phyloP scores from a whole-genome alignment of 257 asterid species.

The Hygrophila difformis region DNA sequence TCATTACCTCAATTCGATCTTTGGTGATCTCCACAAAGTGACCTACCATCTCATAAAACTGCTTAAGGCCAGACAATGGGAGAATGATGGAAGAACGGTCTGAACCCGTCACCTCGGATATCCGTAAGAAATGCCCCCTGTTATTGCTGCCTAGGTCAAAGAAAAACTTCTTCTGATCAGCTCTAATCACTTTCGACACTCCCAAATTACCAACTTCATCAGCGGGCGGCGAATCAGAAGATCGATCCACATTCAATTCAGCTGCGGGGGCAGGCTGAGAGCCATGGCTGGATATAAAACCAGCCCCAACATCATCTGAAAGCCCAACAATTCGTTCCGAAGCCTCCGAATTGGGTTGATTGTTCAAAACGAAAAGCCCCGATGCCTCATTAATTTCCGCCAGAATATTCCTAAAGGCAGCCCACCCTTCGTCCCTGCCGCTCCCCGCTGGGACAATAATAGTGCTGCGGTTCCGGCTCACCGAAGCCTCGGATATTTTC shows the following conservation, averaged over 20 bases:
- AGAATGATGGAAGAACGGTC: conserved; percentile 95
- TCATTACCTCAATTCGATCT: conserved; percentile 76
- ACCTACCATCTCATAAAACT: conserved; percentile 89
- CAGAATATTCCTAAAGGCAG: conserved; percentile 81
- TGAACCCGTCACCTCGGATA: conserved; percentile 97
- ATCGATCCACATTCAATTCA: conserved; percentile 53
- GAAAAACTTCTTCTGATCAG: conserved; percentile 92
- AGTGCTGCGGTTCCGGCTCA: conserved; percentile 97
- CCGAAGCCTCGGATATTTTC: conserved; percentile 97
- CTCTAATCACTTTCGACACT: conserved; percentile 87
- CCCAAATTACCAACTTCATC: conserved; percentile 57
- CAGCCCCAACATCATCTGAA: conserved; percentile 97
- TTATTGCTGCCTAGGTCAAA: conserved; percentile 96
- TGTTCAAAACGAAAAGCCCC: conserved; percentile 54
- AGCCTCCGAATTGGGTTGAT: conserved; percentile 65
- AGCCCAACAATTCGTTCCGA: conserved; percentile 76
- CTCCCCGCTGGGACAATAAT: conserved; percentile 97
- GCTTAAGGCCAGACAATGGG: conserved; percentile 88
- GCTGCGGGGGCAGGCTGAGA: conserved; percentile 57
- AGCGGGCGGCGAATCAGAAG: conserved; percentile 64
- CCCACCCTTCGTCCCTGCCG: conserved; percentile 94
- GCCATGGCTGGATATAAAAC: conserved; percentile 87
- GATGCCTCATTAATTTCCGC: conserved; percentile 90
- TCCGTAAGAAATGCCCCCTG: conserved; percentile 89
- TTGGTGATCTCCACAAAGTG: conserved; percentile 90